Base-by-base conservation (phyloP, 2,329 filamentous ascomycete genomes). In the Chlorencoelia australis region DNA sequence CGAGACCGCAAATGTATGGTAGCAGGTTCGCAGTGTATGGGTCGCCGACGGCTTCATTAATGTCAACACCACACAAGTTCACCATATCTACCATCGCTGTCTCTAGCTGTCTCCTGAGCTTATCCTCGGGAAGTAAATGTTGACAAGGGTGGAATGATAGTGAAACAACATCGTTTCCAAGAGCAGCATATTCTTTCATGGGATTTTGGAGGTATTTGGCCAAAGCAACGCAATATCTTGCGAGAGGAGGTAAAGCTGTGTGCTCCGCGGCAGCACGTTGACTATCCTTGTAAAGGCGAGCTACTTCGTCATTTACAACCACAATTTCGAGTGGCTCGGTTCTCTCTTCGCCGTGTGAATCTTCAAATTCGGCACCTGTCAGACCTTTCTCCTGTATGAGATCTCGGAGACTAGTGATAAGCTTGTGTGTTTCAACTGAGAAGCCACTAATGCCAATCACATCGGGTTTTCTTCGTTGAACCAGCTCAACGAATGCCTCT, bases 71-170 rank as follows among this genome's bases (percentile, higher is more conserved):
- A 30, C 88, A 87, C 28, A 98, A 75, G 57, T 98, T 98, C 49
- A 98, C 91, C 72, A 94, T 94, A 57, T 98, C 91, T 8, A 98
- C 89, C 76, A 98, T 84, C 29, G 89, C 86, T n/a, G 84, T 93
- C 53, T 98, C 91, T 11, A 98, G 71, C 42, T 86, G 77, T 57
- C 84, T 87, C 44, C 80, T 66, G 25, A 98, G 69, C 63, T 94
- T 88, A 24, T 96, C 89, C 42, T 87, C 75, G 0, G 88, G 82
- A 10, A 98, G 70, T 19, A 95, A 73, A 43, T 88, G 82, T 58
- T 98, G 91, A 51, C 87, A 88, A 3, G 84, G 76, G 50, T 95
- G 87, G 60, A 95, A 95, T 14, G 79, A 74, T 42, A 98, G 72
- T 1, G 89, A 94, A 9, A 80, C 67, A 42, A 96, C 77, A 54